A percentile compares a stretch with the other conserved stretches of the same genome.
These are phyloP conservation scores for Sporisorium reilianum DNA, from an alignment of 1,284 basidiomycete genomes.

Conservation along the genomic window DNA sequence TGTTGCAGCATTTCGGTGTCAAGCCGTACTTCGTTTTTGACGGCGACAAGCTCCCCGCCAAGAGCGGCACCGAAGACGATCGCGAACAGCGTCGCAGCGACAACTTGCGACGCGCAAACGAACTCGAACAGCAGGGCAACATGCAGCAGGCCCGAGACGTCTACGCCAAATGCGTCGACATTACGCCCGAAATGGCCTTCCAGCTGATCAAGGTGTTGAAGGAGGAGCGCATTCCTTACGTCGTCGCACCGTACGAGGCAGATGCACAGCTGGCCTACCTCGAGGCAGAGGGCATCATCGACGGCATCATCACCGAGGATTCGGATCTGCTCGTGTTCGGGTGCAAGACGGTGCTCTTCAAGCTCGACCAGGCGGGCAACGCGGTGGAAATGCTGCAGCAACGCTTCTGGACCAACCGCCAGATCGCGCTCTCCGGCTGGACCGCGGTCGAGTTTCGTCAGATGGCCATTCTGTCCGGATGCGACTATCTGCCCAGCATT, in stretches of 20 bases:
- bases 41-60: constrained; percentile 93
- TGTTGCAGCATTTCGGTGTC: constrained; percentile 86
- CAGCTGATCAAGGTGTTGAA: constrained; percentile 89
- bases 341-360: constrained; percentile 76
- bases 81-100: constrained; percentile 78
- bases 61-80: constrained; percentile 87
- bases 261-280: constrained; percentile 96
- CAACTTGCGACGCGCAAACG: constrained; percentile 77
- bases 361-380: constrained; percentile 72
- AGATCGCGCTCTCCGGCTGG: constrained; percentile 88
- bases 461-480: constrained; percentile 97
- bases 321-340: constrained; percentile 98
- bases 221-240: constrained; percentile 72
- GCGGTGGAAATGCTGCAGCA: constrained; percentile 83
- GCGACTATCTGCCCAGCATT: constrained; percentile 80
- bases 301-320: constrained; percentile 96
- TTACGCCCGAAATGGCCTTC: constrained; percentile 96
- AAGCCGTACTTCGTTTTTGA: constrained; percentile 95
- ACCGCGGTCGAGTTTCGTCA: constrained; percentile 87
- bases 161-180: constrained; percentile 91
- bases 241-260: constrained; percentile 98
- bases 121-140: constrained; percentile 81
- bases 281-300: constrained; percentile 83
- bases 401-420: constrained; percentile 80
- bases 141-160: constrained; percentile 83